Conservation (phyloP, 2,329 filamentous ascomycete species). For the Monosporascus sp. region DNA sequence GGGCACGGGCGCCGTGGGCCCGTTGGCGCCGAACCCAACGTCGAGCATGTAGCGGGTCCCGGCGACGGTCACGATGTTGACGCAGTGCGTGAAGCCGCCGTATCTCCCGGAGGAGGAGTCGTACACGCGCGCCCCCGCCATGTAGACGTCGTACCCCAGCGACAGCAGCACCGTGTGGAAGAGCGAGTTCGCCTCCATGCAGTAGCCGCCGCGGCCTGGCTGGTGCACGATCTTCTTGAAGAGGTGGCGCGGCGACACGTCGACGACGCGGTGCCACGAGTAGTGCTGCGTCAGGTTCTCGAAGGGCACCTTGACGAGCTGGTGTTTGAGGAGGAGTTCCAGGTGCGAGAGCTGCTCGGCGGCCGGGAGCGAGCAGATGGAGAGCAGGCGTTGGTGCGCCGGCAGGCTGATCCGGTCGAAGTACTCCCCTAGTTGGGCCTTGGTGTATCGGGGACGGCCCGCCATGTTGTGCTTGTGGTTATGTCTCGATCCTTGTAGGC, state of each 20-base stretch:
- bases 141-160: conserved; percentile 31
- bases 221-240: conserved; percentile 34
- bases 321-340: conserved; percentile 21
- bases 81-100: conserved; percentile 23
- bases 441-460: conserved; percentile 13
- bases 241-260: conserved; percentile 30
- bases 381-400: conserved; percentile 3
- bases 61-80: conserved; percentile 18
- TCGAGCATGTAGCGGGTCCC: conserved; percentile 15
- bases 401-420: conserved; percentile 17
- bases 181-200: conserved; percentile 40
- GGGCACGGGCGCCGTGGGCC: conserved; percentile 9
- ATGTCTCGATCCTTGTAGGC: neutral
- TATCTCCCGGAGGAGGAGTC: conserved; percentile 4
- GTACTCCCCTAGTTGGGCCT: conserved; percentile 13
- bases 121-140: conserved; percentile 22
- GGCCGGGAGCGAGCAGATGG: conserved; percentile 1
- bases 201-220: conserved; percentile 39
- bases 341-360: conserved; percentile 9
- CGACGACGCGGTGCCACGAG: conserved; percentile 25
- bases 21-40: conserved; percentile 20
- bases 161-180: conserved; percentile 37
- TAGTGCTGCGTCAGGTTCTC: conserved; percentile 43
- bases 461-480: conserved; percentile 9
- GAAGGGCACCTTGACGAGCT: conserved; percentile 39